Evolutionary conservation across 371 early-diverging fungal species (phyloP).

Genomic region (Funneliformis caledonium): DNA sequence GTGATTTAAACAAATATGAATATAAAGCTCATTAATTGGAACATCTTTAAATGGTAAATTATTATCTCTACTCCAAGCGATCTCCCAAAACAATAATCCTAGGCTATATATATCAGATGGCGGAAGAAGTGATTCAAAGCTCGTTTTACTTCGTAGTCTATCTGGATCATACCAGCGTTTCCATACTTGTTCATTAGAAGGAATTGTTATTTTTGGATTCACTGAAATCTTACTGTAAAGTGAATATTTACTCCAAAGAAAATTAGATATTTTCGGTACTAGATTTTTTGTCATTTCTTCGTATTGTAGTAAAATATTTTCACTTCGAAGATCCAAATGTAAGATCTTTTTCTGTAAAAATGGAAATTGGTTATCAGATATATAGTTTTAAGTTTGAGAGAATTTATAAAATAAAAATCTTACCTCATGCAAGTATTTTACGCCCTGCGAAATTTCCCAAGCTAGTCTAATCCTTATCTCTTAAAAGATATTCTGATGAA

Average conservation of each 20-base stretch:
- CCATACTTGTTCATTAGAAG: not conserved
- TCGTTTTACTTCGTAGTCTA: not conserved
- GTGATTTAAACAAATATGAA: not conserved
- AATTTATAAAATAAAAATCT: not conserved
- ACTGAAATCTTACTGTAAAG: not conserved
- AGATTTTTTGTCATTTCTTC: not conserved
- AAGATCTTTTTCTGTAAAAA: constrained; percentile 1
- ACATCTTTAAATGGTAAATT: not conserved
- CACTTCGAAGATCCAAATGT: constrained; percentile 6
- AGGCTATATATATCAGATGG: not conserved
- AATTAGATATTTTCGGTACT: constrained; percentile 1
- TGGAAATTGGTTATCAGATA: too few species aligned
- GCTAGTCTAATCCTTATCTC: not conserved
- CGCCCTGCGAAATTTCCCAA: not conserved
- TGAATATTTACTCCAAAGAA: not conserved
- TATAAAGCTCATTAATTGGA: not conserved
- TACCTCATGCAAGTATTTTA: constrained; percentile 7
- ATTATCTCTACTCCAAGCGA: not conserved
- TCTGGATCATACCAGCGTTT: not conserved
- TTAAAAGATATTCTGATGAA: not conserved
- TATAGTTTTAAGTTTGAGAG: too few species aligned
- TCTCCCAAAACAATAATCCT: constrained; percentile 1
- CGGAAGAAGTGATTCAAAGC: not conserved
- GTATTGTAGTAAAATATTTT: not conserved
- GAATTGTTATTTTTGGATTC: not conserved